Base-by-base conservation (phyloP, 352 stramenopile species). In the Phytophthora idaei region DNA sequence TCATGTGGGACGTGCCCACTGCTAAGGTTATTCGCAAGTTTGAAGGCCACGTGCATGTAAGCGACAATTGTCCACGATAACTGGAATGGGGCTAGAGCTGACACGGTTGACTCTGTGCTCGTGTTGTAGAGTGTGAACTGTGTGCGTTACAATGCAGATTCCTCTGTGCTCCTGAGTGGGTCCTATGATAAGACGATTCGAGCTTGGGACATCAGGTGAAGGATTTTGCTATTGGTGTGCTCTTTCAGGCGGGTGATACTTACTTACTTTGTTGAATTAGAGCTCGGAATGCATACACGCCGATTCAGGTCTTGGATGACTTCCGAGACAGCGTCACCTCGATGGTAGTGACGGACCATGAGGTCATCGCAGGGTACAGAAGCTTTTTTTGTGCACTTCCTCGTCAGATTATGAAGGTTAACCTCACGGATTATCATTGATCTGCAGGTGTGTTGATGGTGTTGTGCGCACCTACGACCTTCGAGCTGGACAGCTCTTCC, bases 301-400 rank as follows among this genome's bases (percentile, higher is more conserved):
- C 90, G 21, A 96, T 97, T 54, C 90, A 97, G 73, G 71, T 91
- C 29, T 64, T 97, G 28, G 85, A 95, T 54, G 83, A 94, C 50
- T 96, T 94, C 55, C 93, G 85, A 47, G 90, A 97, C 72, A 97
- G 90, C 61, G 88, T 96, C 61, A 97, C 90, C 12, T 90, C 79
- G 29, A 80, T 97, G 27, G 71, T 89, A 4, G 70, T 96, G 12
- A 85, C 83, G 0, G 79, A 83, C 37, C 77, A 95, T 45, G 85
- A 95, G 56, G 85, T 97, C 58, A 85, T 96, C 52, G 85, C 89
- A 47, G 81, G 87, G 82, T 92, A 31, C 7, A 27, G 3, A 32
- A 39, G 75, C 53, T 5, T 15, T 28, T 42, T 45, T 48, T 0
- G 36, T n/a, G n/a, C 9, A 28, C 47, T 31, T 67, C n/a, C 14